Evolutionary conservation across 164 flowering plant species (phyloP), one percentile per base, ranked within the genome.

Genomic region (Sextonia rubra): DNA sequence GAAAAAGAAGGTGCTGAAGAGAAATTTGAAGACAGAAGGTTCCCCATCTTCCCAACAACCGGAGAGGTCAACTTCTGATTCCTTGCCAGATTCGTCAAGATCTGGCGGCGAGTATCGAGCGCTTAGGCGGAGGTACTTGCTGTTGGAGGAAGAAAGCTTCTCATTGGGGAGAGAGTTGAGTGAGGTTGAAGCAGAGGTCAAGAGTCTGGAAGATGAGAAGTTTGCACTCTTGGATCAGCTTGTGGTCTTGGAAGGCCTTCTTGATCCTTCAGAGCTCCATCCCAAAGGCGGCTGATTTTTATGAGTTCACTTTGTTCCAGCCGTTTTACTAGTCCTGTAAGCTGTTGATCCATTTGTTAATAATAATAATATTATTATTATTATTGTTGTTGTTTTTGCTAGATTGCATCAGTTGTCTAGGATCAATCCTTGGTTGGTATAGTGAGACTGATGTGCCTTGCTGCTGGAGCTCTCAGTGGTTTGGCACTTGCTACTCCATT

Each of bases 161-260:
- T 74, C 71, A 23, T 25, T 94, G 71, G 91, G 87, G 20, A 81
- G 77, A 62, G 91, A 86, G 72, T 63, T 90, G 76, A 75, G 62
- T 56, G 89, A 79, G 74, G 85, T 82, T 58, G 94, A 90, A 78
- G 82, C 80, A 47, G 92, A 86, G 67, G 81, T 88, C 30, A 85
- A 83, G 80, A 71, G 66, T 52, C 85, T 94, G 72, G 95, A 92
- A 78, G 83, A 87, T 3, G 94, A 92, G 82, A 94, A 94, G 82
- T 77, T 74, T 44, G 83, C 88, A 1, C 90, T 94, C 20, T 69
- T 94, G 81, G 98, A 92, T 77, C 86, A 92, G 76, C 98, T 94
- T 74, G 90, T 92, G 44, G 97, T 92, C 75, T 77, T 94, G 70
- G 98, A 94, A 85, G 98, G 98, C 74, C 83, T 94, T 26, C 75